Evolutionary conservation across 2,329 filamentous ascomycete genomes (phyloP).

Genomic region (Exophiala sp.): DNA sequence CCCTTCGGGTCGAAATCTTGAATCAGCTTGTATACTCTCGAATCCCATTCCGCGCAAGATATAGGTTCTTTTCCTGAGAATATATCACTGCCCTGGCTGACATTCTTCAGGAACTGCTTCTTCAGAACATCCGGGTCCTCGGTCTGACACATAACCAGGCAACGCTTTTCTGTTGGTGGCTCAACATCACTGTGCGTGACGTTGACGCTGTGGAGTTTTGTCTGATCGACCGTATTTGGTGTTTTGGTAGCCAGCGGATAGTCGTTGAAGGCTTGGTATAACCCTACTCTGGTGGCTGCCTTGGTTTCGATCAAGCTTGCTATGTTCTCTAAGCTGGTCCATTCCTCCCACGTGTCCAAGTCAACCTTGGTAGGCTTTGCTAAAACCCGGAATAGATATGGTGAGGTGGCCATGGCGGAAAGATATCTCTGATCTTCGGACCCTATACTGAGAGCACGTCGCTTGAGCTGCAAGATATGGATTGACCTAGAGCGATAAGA

Average conservation of each 20-base stretch:
- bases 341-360: not conserved
- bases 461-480: too few species aligned
- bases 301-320: not conserved
- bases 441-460: too few species aligned
- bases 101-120: not conserved
- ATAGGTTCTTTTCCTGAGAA: not conserved
- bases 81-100: not conserved
- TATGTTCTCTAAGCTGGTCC: constrained; percentile 1
- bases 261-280: constrained; percentile 6
- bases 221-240: not conserved
- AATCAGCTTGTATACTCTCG: constrained; percentile 3
- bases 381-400: not conserved
- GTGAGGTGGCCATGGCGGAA: not conserved
- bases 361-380: not conserved
- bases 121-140: not conserved
- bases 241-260: constrained; percentile 4
- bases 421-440: too few species aligned
- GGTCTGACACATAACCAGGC: constrained; percentile 3
- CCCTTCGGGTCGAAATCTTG: constrained; percentile 6
- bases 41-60: not conserved
- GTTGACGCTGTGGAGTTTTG: not conserved
- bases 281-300: not conserved
- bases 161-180: constrained; percentile 4
- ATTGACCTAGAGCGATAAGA: too few species aligned
- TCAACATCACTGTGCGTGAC: constrained; percentile 4